phyloP scores from a whole-genome alignment of 257 asterid genomes.

The Scutellaria baicalensis region DNA sequence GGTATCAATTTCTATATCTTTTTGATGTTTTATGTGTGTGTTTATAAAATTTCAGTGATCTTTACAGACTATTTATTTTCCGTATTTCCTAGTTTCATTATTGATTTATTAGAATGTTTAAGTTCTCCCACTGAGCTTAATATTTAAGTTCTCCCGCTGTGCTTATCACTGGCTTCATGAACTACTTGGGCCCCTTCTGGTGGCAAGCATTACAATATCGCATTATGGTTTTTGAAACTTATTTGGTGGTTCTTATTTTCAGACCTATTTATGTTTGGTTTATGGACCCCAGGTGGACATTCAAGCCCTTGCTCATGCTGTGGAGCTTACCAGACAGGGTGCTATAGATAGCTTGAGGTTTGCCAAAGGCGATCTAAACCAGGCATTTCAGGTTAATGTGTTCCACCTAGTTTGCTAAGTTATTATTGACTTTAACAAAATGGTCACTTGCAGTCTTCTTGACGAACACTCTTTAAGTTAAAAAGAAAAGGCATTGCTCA shows the following conservation, averaged over 20 bases:
- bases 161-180: not conserved
- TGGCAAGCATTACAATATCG: not conserved
- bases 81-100: not conserved
- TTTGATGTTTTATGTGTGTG: not conserved
- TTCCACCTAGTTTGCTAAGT: not conserved
- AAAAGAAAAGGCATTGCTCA: not conserved
- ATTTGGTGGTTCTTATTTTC: not conserved
- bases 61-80: not conserved
- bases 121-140: not conserved
- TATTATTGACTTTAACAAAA: not conserved
- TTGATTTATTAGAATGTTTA: not conserved
- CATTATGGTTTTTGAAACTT: not conserved
- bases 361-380: slow-evolving; percentile 84
- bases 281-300: slow-evolving; percentile 66
- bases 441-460: not conserved
- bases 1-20: not conserved
- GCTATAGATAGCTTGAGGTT: slow-evolving; percentile 94
- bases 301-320: slow-evolving; percentile 99
- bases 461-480: not conserved
- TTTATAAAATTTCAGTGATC: not conserved
- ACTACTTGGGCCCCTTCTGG: not conserved
- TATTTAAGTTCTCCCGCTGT: not conserved
- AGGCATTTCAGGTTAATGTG: slow-evolving; percentile 83
- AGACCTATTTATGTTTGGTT: slow-evolving; percentile 14
- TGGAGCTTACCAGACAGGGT: slow-evolving; percentile 96